Percentiles rank a stretch among this genome's conserved stretches.
Evolutionary conservation across 805 yeast species (phyloP).

Genomic region (Metschnikowia hibisci): DNA sequence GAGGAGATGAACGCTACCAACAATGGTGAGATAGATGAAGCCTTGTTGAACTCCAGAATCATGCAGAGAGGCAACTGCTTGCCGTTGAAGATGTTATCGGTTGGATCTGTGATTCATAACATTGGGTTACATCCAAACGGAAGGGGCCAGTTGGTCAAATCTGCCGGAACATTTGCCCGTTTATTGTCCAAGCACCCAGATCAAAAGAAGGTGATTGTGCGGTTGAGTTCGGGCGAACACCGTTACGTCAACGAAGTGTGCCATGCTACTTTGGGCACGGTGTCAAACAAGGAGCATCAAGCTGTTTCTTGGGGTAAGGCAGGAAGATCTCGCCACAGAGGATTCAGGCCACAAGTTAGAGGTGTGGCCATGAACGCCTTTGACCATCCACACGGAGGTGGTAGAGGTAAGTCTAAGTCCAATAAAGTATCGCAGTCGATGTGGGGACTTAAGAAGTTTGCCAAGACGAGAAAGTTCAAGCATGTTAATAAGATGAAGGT

Average conservation of each 20-base stretch:
- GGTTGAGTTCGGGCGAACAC: slow-evolving; percentile 89
- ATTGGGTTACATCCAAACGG: slow-evolving; percentile 67
- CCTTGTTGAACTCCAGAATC: slow-evolving; percentile 78
- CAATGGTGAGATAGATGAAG: slow-evolving; percentile 88
- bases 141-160: slow-evolving; percentile 86
- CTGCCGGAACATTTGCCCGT: slow-evolving; percentile 95
- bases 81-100: slow-evolving; percentile 90
- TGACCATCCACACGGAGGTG: slow-evolving; percentile 99
- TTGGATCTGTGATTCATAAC: slow-evolving; percentile 85
- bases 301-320: slow-evolving; percentile 92
- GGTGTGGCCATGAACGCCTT: slow-evolving; percentile 98
- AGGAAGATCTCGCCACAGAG: slow-evolving; percentile 88
- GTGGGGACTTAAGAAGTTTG: slow-evolving; percentile 95
- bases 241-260: slow-evolving; percentile 82
- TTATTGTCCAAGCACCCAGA: slow-evolving; percentile 74
- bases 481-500: slow-evolving; percentile 79
- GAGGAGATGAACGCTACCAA: slow-evolving; percentile 59
- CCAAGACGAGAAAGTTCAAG: slow-evolving; percentile 90
- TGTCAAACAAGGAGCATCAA: slow-evolving; percentile 90
- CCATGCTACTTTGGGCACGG: slow-evolving; percentile 91
- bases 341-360: slow-evolving; percentile 91
- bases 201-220: slow-evolving; percentile 66
- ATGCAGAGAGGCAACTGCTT: slow-evolving; percentile 93
- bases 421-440: slow-evolving; percentile 91
- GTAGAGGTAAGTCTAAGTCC: slow-evolving; percentile 98